Percentiles rank a stretch among this genome's conserved stretches.
phyloP scores from a whole-genome alignment of 148 eudicot species.

The Vaccinium macrocarpon region DNA sequence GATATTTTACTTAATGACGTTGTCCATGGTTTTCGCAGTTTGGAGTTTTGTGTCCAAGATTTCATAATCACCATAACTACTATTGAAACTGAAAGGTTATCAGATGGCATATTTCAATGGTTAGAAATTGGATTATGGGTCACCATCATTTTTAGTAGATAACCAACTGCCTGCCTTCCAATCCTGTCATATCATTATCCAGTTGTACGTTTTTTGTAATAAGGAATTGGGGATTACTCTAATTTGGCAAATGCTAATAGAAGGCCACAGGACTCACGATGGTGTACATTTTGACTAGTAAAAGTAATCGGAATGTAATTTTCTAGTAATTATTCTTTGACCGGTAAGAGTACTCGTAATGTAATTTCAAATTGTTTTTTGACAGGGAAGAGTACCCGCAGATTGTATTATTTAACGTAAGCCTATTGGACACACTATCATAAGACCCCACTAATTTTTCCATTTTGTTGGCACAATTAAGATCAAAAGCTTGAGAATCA shows the following conservation, averaged over 20 bases:
- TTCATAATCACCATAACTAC: background rate
- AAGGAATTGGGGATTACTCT: background rate
- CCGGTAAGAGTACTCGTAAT: too few relatives aligned
- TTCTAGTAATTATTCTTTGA: too few relatives aligned
- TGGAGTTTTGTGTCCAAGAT: background rate
- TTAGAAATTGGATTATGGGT: slow-evolving; percentile 5
- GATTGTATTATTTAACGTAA: too few relatives aligned
- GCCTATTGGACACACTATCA: too few relatives aligned
- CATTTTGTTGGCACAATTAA: slow-evolving; percentile 2
- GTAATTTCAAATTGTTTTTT: too few relatives aligned
- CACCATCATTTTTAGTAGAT: slow-evolving; percentile 17
- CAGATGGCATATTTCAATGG: background rate
- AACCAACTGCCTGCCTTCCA: slow-evolving; percentile 5
- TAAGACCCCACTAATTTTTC: background rate
- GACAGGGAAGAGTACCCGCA: too few relatives aligned
- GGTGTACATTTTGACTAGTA: too few relatives aligned
- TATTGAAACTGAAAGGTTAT: background rate
- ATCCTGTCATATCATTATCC: background rate
- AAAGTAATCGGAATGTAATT: too few relatives aligned
- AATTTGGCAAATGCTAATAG: too few relatives aligned
- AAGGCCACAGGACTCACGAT: too few relatives aligned
- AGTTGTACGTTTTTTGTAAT: background rate
- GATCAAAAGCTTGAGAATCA: background rate
- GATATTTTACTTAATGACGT: background rate
- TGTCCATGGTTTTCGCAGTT: background rate